Conservation (phyloP, 2,329 filamentous ascomycete species). For the Penicillium sp. region DNA sequence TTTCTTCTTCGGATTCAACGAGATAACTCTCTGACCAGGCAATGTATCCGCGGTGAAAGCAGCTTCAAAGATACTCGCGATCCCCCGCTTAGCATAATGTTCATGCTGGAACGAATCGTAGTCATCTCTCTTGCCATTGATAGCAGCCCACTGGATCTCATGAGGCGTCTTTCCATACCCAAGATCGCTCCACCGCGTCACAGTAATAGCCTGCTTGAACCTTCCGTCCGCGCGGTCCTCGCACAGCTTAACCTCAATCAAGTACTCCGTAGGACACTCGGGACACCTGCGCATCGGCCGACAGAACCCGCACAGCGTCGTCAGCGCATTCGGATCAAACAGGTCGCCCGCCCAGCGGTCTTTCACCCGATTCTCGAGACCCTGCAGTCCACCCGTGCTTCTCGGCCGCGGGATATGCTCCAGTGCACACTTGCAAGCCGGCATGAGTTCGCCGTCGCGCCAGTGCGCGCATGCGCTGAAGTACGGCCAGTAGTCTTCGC, state of each 20-base stretch:
- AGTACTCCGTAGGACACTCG: constrained; percentile 63
- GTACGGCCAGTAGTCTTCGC: constrained; percentile 63
- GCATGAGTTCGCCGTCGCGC: constrained; percentile 62
- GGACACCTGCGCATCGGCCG: constrained; percentile 63
- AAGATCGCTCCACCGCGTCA: constrained; percentile 64
- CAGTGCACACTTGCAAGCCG: constrained; percentile 63
- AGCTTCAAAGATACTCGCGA: constrained; percentile 62
- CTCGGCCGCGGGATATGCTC: constrained; percentile 56
- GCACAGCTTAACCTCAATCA: constrained; percentile 61
- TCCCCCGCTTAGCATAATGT: constrained; percentile 55
- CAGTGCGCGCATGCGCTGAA: constrained; percentile 66
- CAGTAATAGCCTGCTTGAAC: constrained; percentile 63
- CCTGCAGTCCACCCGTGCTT: constrained; percentile 41
- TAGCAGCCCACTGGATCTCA: constrained; percentile 57
- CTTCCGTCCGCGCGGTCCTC: constrained; percentile 53
- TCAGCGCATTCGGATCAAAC: constrained; percentile 47
- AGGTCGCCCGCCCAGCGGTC: constrained; percentile 28
- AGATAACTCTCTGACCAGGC: constrained; percentile 60
- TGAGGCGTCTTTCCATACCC: constrained; percentile 55
- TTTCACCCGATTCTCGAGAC: constrained; percentile 46
- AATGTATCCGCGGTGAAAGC: constrained; percentile 56
- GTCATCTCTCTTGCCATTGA: constrained; percentile 47
- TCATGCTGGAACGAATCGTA: constrained; percentile 56
- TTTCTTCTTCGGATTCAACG: constrained; percentile 59
- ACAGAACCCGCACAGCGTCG: constrained; percentile 56